These are phyloP conservation scores for Colletotrichum horii DNA, from an alignment of 2,329 filamentous ascomycete species.

Conservation along the genomic window DNA sequence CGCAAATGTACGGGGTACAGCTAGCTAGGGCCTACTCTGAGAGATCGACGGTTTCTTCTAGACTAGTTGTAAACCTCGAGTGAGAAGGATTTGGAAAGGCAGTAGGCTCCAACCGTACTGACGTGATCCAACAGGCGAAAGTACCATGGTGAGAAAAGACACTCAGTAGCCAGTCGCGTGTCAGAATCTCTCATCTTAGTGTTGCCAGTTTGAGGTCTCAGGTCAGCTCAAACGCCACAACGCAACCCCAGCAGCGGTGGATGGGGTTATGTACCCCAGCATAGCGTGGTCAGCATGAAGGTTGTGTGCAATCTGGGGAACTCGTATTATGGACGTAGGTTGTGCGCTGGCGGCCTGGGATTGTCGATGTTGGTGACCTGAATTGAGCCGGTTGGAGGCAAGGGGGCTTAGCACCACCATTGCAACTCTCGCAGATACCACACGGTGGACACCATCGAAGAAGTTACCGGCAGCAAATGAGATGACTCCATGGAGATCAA, in stretches of 20 bases:
- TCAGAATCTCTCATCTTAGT: not conserved
- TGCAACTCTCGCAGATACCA: too few relatives aligned
- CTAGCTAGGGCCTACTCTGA: not conserved
- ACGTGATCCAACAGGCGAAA: not conserved
- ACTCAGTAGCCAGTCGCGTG: not conserved
- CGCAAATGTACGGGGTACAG: not conserved
- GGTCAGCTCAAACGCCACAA: not conserved
- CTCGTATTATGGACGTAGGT: rapidly evolving
- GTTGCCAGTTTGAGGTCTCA: not conserved
- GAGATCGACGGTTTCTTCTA: not conserved
- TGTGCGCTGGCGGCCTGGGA: rapidly evolving
- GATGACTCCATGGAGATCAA: too few relatives aligned
- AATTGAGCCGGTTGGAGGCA: too few relatives aligned
- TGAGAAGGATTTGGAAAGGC: rapidly evolving
- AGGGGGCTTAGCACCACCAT: rapidly evolving
- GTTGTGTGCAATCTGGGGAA: not conserved
- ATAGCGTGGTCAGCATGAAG: not conserved
- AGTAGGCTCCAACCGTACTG: not conserved
- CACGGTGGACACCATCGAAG: too few relatives aligned
- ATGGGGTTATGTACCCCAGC: rapidly evolving
- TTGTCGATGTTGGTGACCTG: not conserved
- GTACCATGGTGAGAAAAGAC: not conserved
- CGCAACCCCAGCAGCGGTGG: not conserved
- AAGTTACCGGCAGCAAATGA: too few relatives aligned
- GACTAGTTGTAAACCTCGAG: not conserved